Conservation (phyloP, 129 eudicot genomes). For the Flaveria bidentis region DNA sequence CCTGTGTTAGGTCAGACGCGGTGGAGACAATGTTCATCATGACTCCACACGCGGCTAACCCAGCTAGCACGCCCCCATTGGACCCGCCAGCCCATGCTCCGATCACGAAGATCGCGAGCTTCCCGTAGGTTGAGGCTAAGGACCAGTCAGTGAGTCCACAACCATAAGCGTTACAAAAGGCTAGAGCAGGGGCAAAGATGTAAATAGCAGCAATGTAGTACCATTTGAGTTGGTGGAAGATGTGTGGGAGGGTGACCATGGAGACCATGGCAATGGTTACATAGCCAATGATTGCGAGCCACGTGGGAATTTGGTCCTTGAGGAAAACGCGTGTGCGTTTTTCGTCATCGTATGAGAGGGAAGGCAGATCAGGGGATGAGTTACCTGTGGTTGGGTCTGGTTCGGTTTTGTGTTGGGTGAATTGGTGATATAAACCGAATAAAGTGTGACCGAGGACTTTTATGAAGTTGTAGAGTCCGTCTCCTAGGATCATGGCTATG, state of each 20-base stretch:
- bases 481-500: slow-evolving; percentile 91
- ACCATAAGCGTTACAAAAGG: slow-evolving; percentile 92
- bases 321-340: slow-evolving; percentile 67
- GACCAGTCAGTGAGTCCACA: slow-evolving; percentile 99
- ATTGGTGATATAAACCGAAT: slow-evolving; percentile 55
- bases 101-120: slow-evolving; percentile 79
- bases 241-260: slow-evolving; percentile 59
- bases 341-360: slow-evolving; percentile 62
- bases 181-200: slow-evolving; percentile 61
- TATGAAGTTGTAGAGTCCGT: slow-evolving; percentile 84
- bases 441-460: slow-evolving; percentile 71
- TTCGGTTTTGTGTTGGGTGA: slow-evolving; percentile 25
- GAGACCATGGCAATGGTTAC: slow-evolving; percentile 59
- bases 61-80: slow-evolving; percentile 87
- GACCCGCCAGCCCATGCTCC: slow-evolving; percentile 92
- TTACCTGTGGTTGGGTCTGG: slow-evolving; percentile 37
- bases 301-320: slow-evolving; percentile 80
- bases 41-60: slow-evolving; percentile 93
- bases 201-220: slow-evolving; percentile 71
- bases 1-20: slow-evolving; percentile 84
- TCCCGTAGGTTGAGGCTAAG: slow-evolving; percentile 85
- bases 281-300: slow-evolving; percentile 73
- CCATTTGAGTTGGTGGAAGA: slow-evolving; percentile 77
- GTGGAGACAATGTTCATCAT: slow-evolving; percentile 96
- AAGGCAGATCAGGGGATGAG: slow-evolving; percentile 29